Base-by-base conservation (phyloP, 2,329 filamentous ascomycete species). In the Talaromyces sp. region DNA sequence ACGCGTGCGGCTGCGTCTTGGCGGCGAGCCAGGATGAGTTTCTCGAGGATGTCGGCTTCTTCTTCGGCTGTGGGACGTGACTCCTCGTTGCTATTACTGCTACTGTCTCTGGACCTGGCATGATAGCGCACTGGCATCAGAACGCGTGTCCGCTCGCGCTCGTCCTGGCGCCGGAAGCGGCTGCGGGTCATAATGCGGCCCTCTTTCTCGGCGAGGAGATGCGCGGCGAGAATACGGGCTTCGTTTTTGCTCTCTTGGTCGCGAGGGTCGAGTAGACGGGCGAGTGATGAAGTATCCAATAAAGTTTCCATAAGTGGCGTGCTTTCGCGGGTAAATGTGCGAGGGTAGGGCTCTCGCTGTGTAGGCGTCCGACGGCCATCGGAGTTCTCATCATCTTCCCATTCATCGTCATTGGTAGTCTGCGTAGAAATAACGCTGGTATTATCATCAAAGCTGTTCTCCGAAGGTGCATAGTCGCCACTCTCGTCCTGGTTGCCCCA, bases 401-500 rank as follows among this genome's bases (percentile, higher is more conserved):
- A 81, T 43, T 83, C 80, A 0, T 82, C 83, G 35, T 84, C 82
- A 1, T 83, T 82, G 1, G 76, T 78, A 39, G 75, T 72, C 16
- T 84, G 82, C 2, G 83, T 85, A 0, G 92, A 92, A n/a, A 95
- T 79, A 41, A 96, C 83, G 72, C 93, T 97, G 0, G 92, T 96
- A 9, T 85, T 86, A 72, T 96, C 92, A 73, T 89, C 88, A 52
- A 89, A 83, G 11, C 87, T 82, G 4, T 80, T 74, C 11, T 81
- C 76, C 2, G 76, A 72, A 0, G 88, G 88, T 37, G 82, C 76
- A 75, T 93, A 98, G 67, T 94, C 90, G 33, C 90, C 91, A 72
- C 91, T 97, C 5, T 83, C 83, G 74, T 98, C 94, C 37, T 88
- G 83, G 16, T 89, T 88, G 1, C 94, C 93, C 88, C 92, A 97